A percentile compares a stretch with the other conserved stretches of the same genome.
Evolutionary conservation across 495 filamentous ascomycete species (phyloP).

Genomic region (Penicillium waksmanii): DNA sequence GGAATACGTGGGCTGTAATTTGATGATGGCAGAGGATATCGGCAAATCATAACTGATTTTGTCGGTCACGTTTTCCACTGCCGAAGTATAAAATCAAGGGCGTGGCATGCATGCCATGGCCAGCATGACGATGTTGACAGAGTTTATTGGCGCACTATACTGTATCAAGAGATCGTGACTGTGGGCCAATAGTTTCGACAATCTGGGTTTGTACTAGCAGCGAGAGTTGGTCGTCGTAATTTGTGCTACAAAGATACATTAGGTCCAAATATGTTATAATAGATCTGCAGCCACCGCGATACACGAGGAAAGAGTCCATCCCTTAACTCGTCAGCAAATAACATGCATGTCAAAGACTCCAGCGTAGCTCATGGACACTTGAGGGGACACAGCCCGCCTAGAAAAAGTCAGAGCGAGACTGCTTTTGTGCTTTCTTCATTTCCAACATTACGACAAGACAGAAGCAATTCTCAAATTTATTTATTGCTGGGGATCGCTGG

Average conservation of each 20-base stretch:
- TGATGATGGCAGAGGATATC: neutral
- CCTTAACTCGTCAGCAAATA: too few relatives aligned
- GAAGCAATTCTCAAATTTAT: too few relatives aligned
- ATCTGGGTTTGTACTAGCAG: neutral
- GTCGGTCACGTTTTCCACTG: constrained; percentile 3
- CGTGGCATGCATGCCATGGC: neutral
- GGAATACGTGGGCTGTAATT: neutral
- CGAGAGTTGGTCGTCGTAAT: neutral
- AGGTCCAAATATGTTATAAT: too few relatives aligned
- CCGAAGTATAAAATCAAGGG: constrained; percentile 6
- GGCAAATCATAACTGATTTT: neutral
- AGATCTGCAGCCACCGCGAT: too few relatives aligned
- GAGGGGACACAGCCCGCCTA: too few relatives aligned
- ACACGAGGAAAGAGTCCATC: too few relatives aligned
- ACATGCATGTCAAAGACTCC: too few relatives aligned
- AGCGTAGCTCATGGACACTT: too few relatives aligned
- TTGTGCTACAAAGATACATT: neutral
- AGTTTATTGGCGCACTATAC: neutral
- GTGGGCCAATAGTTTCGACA: neutral
- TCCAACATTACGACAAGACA: too few relatives aligned
- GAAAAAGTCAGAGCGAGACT: too few relatives aligned
- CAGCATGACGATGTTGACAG: neutral
- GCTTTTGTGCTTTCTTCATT: too few relatives aligned
- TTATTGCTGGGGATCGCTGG: too few relatives aligned
- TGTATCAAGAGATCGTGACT: neutral